phyloP scores from a whole-genome alignment of 257 asterid genomes.

The Gardenia jasminoides region DNA sequence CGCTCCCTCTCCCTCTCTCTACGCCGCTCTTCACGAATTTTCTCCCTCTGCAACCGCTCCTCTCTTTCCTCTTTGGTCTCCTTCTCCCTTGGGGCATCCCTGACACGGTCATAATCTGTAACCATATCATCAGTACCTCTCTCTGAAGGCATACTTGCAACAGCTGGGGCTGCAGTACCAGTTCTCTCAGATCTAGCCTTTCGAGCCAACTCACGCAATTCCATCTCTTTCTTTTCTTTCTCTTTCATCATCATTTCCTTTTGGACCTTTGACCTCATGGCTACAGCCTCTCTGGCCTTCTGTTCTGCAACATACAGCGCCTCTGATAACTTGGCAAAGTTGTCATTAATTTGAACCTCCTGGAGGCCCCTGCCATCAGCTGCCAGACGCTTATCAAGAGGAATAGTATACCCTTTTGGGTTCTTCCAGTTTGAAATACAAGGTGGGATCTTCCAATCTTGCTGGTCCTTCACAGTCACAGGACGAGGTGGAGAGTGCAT shows the following conservation, averaged over 20 bases:
- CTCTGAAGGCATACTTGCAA: slow-evolving; percentile 60
- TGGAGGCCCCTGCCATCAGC: slow-evolving; percentile 97
- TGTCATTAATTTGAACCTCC: slow-evolving; percentile 90
- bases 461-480: slow-evolving; percentile 89
- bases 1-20: slow-evolving; percentile 87
- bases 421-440: slow-evolving; percentile 97
- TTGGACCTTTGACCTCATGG: slow-evolving; percentile 88
- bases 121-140: slow-evolving; percentile 58
- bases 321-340: slow-evolving; percentile 78
- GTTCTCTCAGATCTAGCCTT: slow-evolving; percentile 86
- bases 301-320: slow-evolving; percentile 80
- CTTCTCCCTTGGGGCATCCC: slow-evolving; percentile 65
- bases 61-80: slow-evolving; percentile 71
- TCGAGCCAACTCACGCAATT: slow-evolving; percentile 77
- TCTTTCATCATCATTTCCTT: slow-evolving; percentile 92
- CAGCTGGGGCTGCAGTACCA: slow-evolving; percentile 55
- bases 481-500: slow-evolving; percentile 97
- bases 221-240: slow-evolving; percentile 85
- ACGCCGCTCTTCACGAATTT: slow-evolving; percentile 88
- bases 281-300: slow-evolving; percentile 94
- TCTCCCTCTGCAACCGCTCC: slow-evolving; percentile 61
- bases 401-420: slow-evolving; percentile 91
- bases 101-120: slow-evolving; percentile 56
- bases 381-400: slow-evolving; percentile 91
- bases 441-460: slow-evolving; percentile 94